Base-by-base conservation (phyloP, 139 green algal species). In the Haematococcus lacustris region DNA sequence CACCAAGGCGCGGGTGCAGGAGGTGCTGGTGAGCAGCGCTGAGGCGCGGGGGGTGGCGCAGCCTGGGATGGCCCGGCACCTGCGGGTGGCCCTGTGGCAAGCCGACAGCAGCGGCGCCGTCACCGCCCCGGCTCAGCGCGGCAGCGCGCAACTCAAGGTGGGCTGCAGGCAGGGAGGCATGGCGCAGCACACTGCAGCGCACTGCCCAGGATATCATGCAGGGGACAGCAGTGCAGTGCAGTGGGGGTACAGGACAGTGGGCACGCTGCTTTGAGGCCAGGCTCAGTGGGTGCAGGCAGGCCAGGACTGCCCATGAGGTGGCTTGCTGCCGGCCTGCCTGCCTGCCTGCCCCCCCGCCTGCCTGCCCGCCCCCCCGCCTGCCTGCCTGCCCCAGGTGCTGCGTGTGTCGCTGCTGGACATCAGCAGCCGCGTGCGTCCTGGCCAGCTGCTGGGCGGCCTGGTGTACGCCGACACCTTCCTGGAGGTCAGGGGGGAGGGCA, bases 401-500 rank as follows among this genome's bases (percentile, higher is more conserved):
- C 76, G 76, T 28, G 23, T 82, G 7, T 68, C 71, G 33, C 23
- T 78, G 13, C 34, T 68, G 51, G 71, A 69, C 34, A 35, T 78
- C 21, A 23, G 30, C 1, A 73, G 57, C 67, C 17, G 9, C 1
- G 63, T 5, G 30, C 9, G 59, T 47, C 60, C 53, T 25, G 72
- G 68, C 5, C 13, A 1, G 17, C 70, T 62, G 9, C 57, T 77
- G 51, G 76, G 73, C 25, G 80, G 66, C 7, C 73, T 86, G 37
- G 76, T 76, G 38, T 86, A 86, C 37, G 80, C 59, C n/a, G 80
- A 86, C 57, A 82, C 76, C 9, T 86, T 86, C 59, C 26, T 86
- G 33, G 76, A 83, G 76, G 76, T 81, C 34, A 66, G 71, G 32
- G 37, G 39, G 35, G 3, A 38, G 25, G 51, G 26, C 17, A 7